Evolutionary conservation across 1,284 basidiomycete species (phyloP), one percentile per base, ranked within the genome.

Genomic region (Salmacisia buchloeana): DNA sequence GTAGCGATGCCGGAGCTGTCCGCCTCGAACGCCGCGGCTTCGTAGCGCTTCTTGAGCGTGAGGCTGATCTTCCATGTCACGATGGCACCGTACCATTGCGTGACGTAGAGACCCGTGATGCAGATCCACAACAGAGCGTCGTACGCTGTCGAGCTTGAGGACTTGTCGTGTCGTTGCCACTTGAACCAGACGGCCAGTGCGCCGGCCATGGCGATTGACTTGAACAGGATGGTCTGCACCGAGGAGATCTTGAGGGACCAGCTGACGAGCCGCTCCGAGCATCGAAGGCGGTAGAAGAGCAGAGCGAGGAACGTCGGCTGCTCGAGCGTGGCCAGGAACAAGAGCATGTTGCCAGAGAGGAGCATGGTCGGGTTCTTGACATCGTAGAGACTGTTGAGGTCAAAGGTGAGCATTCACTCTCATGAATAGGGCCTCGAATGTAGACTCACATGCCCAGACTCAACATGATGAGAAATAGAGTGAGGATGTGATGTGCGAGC

Each of bases 311-410:
- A 70, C 18, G 58, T 61, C 12, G 64, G 63, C 59, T 70, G 69
- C 23, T 70, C 69, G 3, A 67, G 65, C 0, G 69, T 70, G 7
- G 69, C 69, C 23, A 69, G 69, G 56, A 67, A 69, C 31, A 64
- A 60, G 64, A 68, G 69, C 31, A 69, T 54, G 33, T 66, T 31
- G 0, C 64, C 69, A 1, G 67, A 66, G 31, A 69, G 23, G 21
- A 60, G 41, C 45, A 60, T 67, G 3, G 61, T 61, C 1, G 69
- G 69, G 46, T 70, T 64, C 2, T 46, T 54, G 41, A 67, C 65
- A 18, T 63, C 43, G 60, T 68, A 60, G 54, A 70, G 52, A 5
- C 29, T 52, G 10, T 29, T 33, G 10, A 52, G 27, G 46, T 29
- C 34, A 33, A 52, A 52, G n/a, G 27, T 52, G 27, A 52, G 29